These are phyloP conservation scores for Biscogniauxia marginata DNA, from an alignment of 2,329 filamentous ascomycete genomes.

Conservation along the genomic window DNA sequence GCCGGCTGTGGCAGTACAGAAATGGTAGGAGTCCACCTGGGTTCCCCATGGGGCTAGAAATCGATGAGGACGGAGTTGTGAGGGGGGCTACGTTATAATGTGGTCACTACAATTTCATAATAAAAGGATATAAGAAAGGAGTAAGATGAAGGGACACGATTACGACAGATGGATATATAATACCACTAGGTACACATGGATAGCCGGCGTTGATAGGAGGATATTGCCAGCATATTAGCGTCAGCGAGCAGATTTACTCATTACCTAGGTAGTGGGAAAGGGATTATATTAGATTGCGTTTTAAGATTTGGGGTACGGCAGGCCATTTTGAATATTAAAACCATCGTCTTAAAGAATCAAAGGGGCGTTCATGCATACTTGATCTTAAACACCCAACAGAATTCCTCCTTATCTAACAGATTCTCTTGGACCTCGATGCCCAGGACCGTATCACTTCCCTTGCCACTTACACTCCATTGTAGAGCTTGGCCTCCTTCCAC, in stretches of 20 bases:
- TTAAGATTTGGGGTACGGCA: too few relatives aligned
- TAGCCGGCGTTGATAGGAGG: too few relatives aligned
- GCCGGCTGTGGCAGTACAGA: slow-evolving; percentile 61
- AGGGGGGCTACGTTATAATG: slow-evolving; percentile 28
- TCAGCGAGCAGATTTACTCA: too few relatives aligned
- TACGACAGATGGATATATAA: background rate
- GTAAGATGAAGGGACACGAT: background rate
- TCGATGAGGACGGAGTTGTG: slow-evolving; percentile 36
- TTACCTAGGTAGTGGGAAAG: too few relatives aligned
- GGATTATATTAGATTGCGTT: too few relatives aligned
- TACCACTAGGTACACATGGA: too few relatives aligned
- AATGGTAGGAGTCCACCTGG: slow-evolving; percentile 56
- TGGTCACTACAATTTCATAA: background rate
- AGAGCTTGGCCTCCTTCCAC: slow-evolving; percentile 29
- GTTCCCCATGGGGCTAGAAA: slow-evolving; percentile 35
- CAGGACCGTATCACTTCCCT: slow-evolving; percentile 13
- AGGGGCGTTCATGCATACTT: slow-evolving; percentile 10
- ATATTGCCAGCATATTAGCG: too few relatives aligned
- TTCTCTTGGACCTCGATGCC: slow-evolving; percentile 17
- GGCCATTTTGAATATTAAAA: too few relatives aligned
- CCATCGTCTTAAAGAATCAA: too few relatives aligned
- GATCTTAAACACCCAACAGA: slow-evolving; percentile 30
- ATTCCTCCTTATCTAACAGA: slow-evolving; percentile 24
- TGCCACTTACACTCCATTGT: slow-evolving; percentile 18
- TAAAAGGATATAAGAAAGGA: background rate